Conservation (phyloP, 306 rosid genomes). For the Phaseolus lunatus region DNA sequence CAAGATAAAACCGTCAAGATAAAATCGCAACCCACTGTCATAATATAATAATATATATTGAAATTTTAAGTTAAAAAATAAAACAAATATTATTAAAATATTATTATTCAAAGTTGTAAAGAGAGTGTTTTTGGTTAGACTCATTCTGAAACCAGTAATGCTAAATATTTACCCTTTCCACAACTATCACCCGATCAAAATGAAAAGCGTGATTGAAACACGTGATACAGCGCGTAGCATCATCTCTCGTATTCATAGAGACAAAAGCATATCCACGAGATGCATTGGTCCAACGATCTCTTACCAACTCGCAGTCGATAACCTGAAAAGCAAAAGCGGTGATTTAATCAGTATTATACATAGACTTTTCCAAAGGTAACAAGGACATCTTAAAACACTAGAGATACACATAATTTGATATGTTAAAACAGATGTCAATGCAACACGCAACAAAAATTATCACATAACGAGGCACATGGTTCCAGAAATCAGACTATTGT, state of each 20-base stretch:
- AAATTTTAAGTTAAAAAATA: too few relatives aligned
- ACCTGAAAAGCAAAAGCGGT: constrained; percentile 53
- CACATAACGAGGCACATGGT: too few relatives aligned
- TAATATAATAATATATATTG: too few relatives aligned
- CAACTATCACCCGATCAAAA: constrained; percentile 60
- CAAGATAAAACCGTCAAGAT: constrained; percentile 42
- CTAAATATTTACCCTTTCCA: constrained; percentile 57
- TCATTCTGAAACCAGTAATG: constrained; percentile 15
- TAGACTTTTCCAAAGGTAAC: not conserved
- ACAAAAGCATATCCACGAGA: constrained; percentile 65
- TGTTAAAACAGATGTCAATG: too few relatives aligned
- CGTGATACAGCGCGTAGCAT: constrained; percentile 58
- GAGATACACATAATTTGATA: not conserved
- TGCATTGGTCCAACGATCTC: constrained; percentile 52
- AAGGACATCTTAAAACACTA: not conserved
- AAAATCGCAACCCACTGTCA: too few relatives aligned
- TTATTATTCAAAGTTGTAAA: too few relatives aligned
- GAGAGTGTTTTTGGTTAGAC: not conserved
- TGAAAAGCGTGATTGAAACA: constrained; percentile 53
- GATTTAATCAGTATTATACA: not conserved
- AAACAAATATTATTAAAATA: too few relatives aligned
- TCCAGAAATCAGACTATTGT: too few relatives aligned
- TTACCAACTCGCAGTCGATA: constrained; percentile 53
- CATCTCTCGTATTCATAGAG: constrained; percentile 59
- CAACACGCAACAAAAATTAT: too few relatives aligned